Evolutionary conservation across 116 monocot species (phyloP), one percentile per base, ranked within the genome.

Genomic region (Trichopus zeylanicus): DNA sequence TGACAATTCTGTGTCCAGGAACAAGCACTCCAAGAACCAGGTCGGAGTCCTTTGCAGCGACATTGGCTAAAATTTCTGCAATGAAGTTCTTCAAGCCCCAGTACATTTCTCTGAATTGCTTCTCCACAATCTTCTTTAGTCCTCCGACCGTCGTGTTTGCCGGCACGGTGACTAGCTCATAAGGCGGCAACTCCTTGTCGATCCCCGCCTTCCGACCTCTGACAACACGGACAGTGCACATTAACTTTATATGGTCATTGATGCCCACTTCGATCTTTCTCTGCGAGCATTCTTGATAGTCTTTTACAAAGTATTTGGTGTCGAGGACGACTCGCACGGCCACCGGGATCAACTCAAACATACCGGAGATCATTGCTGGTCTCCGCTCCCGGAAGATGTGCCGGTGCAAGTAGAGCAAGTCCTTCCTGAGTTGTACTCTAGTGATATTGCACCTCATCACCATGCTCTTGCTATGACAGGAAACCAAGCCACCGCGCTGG

Each of bases 241-340:
- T 63, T 15, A 90, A 29, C 22, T 73, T 73, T 25, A 75, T 69
- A 26, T 8, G 26, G 7, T 25, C 57, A 20, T 59, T 57, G 19
- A 30, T 32, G 1, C 8, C 28, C 25, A 12, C 11, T 27, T 29
- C 61, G 18, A 26, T 53, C 16, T 31, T 16, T 39, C 26, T 8
- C 21, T 30, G 20, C 22, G 24, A 26, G 1, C 6, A 21, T 26
- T 47, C 42, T 3, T 13, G 8, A 64, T 79, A 90, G 37, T 83
- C 81, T 52, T 90, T 95, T 9, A 87, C 58, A 18, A 90, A 74
- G 48, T 72, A 78, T 28, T 90, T 90, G 34, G 73, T 61, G 72
- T 95, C 90, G 6, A 95, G 72, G 20, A 90, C 61, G n/a, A 64
- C 64, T 38, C 74, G 67, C 10, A 80, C 81, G 0, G 88, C 85